phyloP scores from a whole-genome alignment of 306 rosid genomes.

The Boehmeria nivea region DNA sequence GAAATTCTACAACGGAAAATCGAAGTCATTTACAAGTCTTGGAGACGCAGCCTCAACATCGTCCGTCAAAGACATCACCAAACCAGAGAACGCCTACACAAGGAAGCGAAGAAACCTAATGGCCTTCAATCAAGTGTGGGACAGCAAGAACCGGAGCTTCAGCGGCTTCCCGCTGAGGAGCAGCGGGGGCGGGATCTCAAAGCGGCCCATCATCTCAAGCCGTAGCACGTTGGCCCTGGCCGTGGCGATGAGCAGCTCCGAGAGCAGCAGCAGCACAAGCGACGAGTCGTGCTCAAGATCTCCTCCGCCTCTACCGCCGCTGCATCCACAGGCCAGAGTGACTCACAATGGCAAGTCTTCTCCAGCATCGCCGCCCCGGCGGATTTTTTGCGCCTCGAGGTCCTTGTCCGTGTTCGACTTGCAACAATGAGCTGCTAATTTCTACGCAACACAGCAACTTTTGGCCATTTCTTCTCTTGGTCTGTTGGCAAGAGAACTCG shows the following conservation, averaged over 20 bases:
- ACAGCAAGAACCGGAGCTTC: conserved; percentile 50
- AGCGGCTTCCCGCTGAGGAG: conserved; percentile 44
- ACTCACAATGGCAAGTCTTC: not conserved
- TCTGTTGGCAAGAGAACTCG: no score
- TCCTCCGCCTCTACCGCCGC: conserved; percentile 47
- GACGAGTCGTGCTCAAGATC: conserved; percentile 49
- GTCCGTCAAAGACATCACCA: conserved; percentile 53
- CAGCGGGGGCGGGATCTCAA: conserved; percentile 58
- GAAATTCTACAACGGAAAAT: conserved; percentile 63
- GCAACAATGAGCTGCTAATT: conserved; percentile 42
- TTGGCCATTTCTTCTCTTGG: no score
- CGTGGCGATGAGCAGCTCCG: conserved; percentile 61
- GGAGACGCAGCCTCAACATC: conserved; percentile 45
- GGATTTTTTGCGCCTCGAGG: conserved; percentile 31
- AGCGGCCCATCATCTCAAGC: conserved; percentile 65
- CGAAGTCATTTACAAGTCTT: conserved; percentile 71
- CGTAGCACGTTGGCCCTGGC: conserved; percentile 71
- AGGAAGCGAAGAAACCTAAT: conserved; percentile 64
- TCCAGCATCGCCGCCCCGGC: conserved; percentile 22
- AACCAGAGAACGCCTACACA: conserved; percentile 75
- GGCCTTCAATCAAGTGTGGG: conserved; percentile 53
- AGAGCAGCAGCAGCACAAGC: conserved; percentile 47
- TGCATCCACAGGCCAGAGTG: conserved; percentile 30
- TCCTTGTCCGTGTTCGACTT: conserved; percentile 63
- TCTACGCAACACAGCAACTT: not conserved